Base-by-base conservation (phyloP, 768 basidiomycete genomes). In the Brasilioporus rufonigricans region DNA sequence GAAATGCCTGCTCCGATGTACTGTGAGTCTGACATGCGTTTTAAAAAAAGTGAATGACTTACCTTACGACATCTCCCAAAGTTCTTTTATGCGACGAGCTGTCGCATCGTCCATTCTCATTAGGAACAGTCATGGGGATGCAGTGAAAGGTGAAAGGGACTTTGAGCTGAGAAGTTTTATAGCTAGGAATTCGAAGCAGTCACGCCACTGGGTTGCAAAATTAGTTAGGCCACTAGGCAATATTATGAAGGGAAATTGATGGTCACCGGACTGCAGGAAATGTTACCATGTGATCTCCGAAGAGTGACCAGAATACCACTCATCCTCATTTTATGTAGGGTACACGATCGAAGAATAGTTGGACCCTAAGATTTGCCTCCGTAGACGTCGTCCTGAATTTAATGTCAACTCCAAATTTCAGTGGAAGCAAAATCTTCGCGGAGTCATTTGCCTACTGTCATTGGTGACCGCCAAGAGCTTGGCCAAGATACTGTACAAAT, bases 1-100 rank as follows among this genome's bases (percentile, higher is more conserved):
- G 53, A 84, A 84, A 63, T 82, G 73, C 27, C 80, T 78, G 48
- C 2, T 52, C 18, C 51, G 7, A 27, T 23, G 6, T 14, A 19
- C 41, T 29, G 29, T 45, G 31, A 59, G 21, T 26, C 14, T 13
- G 32, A 16, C 12, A 23, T 44, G 16, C 23, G n/a, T 43, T 39
- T 27, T 38, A 4, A 38, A 14, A 21, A 14, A 1, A 27, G 44
- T 7, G 46, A 52, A 24, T 27, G 47, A 52, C 18, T 44, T 49
- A 65, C 74, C 71, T 72, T 33, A 77, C 60, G 43, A 75, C 70
- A 52, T 74, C 66, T 47, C 64, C 64, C 29, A 76, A 53, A 1
- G 64, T 64, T 54, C 75, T 76, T 51, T 47, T 61, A 11, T 21
- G 43, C 19, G 48, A 47, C 29, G 46, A 44, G 44, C 21, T 7